These are phyloP conservation scores for Pilatotrama ljubarskyi DNA, from an alignment of 768 basidiomycete genomes.

Conservation along the genomic window DNA sequence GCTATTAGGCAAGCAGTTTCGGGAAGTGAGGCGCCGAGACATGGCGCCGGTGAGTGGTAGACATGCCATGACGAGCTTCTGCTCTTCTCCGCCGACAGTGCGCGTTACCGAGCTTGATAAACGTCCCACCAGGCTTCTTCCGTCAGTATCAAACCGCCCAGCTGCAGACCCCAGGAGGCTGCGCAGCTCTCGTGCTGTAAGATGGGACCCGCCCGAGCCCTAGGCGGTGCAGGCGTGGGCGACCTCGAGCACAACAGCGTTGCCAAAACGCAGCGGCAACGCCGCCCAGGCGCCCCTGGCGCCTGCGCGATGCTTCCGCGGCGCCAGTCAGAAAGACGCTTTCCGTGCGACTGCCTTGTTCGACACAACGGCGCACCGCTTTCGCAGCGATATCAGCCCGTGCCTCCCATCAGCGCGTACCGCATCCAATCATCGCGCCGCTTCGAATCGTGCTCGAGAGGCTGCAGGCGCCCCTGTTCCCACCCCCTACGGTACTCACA, in stretches of 20 bases:
- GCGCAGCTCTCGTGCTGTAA: no score
- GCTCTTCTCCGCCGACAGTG: neutral
- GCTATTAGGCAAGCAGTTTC: neutral
- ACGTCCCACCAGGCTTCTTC: no score
- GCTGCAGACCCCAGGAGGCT: no score
- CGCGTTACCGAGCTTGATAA: neutral
- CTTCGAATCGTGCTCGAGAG: neutral
- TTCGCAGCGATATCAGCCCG: slow-evolving; percentile 10
- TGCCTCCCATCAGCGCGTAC: neutral
- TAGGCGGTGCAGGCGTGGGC: neutral
- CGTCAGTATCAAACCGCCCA: no score
- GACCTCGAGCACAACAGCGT: neutral
- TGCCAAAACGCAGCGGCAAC: no score
- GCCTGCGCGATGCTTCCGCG: neutral
- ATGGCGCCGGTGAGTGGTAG: neutral
- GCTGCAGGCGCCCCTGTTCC: neutral
- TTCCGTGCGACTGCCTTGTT: neutral
- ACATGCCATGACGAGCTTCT: neutral
- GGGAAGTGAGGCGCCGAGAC: neutral
- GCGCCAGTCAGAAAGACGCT: slow-evolving; percentile 22
- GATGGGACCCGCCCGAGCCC: no score
- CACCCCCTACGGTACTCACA: neutral
- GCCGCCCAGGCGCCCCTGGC: neutral
- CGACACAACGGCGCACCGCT: slow-evolving; percentile 19
- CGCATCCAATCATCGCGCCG: slow-evolving; percentile 7